These are phyloP conservation scores for Ilex asprella DNA, from an alignment of 257 asterid genomes.

Conservation along the genomic window DNA sequence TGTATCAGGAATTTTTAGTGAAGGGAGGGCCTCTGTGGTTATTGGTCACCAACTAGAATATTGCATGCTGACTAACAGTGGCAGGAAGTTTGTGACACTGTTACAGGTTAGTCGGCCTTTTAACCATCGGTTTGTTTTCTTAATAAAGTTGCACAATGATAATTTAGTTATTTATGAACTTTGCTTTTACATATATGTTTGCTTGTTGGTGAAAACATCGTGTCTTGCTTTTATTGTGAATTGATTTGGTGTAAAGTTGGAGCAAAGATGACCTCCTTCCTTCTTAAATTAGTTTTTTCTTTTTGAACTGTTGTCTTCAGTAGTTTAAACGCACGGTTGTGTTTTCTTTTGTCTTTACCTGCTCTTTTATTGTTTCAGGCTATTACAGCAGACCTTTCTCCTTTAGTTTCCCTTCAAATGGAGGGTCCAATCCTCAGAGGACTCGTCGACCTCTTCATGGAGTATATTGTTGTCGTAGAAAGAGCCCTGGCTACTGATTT, in stretches of 20 bases:
- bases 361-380: conserved; percentile 20
- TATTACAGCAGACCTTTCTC: conserved; percentile 34
- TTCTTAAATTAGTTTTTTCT: not conserved
- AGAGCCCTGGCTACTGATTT: conserved; percentile 33
- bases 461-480: conserved; percentile 42
- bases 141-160: no score
- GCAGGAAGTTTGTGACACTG: conserved; percentile 59
- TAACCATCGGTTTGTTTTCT: no score
- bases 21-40: conserved; percentile 15
- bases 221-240: not conserved
- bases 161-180: no score
- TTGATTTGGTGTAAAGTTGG: not conserved
- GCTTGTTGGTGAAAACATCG: no score
- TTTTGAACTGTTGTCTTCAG: not conserved
- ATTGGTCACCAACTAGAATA: conserved; percentile 39
- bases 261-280: not conserved
- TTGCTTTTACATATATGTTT: no score
- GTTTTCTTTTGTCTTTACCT: not conserved
- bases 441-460: conserved; percentile 38
- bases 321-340: not conserved
- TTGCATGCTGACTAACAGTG: conserved; percentile 60
- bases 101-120: conserved; percentile 45
- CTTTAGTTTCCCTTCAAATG: conserved; percentile 50
- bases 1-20: conserved; percentile 47
- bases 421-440: conserved; percentile 55